Percentiles rank a stretch among this genome's conserved stretches.
phyloP scores from a whole-genome alignment of 768 basidiomycete genomes.

The Boletellus emodensis region DNA sequence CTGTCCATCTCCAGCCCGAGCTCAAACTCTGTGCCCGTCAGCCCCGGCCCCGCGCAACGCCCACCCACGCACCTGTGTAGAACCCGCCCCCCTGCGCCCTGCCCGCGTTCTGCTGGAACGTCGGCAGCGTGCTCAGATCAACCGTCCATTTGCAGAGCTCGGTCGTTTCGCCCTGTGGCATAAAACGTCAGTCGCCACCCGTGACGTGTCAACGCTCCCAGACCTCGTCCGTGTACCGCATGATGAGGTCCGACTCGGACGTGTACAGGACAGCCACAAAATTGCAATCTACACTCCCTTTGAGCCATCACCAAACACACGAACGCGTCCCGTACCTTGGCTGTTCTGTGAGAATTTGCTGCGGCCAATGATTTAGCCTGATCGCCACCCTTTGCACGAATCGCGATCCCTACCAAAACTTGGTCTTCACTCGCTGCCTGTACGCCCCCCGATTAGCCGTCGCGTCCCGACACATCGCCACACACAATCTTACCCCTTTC shows the following conservation, averaged over 20 bases:
- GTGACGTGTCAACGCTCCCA: slow-evolving; percentile 19
- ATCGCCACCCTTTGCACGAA: slow-evolving; percentile 2
- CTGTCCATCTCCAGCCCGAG: slow-evolving; percentile 81
- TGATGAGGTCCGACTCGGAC: slow-evolving; percentile 66
- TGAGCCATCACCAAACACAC: not conserved
- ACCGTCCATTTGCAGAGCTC: slow-evolving; percentile 88
- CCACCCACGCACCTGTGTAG: slow-evolving; percentile 61
- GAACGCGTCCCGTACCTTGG: slow-evolving; percentile 37
- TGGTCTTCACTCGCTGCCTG: slow-evolving; percentile 78
- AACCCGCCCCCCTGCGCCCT: slow-evolving; percentile 58
- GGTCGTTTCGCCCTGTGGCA: slow-evolving; percentile 53
- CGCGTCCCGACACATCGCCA: slow-evolving; percentile 10
- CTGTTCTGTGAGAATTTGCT: slow-evolving; percentile 69
- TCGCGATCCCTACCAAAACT: slow-evolving; percentile 62
- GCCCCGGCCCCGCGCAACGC: not conserved
- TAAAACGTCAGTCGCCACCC: slow-evolving; percentile 21
- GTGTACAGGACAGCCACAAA: slow-evolving; percentile 84
- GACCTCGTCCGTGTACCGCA: slow-evolving; percentile 82
- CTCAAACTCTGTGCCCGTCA: slow-evolving; percentile 60
- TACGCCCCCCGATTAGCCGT: slow-evolving; percentile 13
- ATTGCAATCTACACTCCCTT: slow-evolving; percentile 50
- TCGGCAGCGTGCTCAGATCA: slow-evolving; percentile 71
- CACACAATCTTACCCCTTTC: slow-evolving; percentile 67
- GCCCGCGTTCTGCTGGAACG: slow-evolving; percentile 70
- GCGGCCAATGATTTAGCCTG: slow-evolving; percentile 9